Conservation (phyloP, 306 rosid species). For the Datisca glomerata region DNA sequence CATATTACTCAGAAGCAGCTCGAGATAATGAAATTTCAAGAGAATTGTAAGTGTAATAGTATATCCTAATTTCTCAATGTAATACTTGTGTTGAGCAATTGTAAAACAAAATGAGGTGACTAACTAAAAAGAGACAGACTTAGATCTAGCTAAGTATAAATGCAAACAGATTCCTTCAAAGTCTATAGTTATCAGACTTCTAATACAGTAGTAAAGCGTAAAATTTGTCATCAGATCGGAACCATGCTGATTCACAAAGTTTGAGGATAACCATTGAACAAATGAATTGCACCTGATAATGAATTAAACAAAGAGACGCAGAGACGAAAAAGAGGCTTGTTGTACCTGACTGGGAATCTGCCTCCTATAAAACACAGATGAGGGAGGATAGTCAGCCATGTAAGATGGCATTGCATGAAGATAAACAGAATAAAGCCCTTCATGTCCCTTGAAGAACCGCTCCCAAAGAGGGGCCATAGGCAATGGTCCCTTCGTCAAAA, state of each 20-base stretch:
- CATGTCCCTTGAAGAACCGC: slow-evolving; percentile 62
- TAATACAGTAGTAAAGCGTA: background rate
- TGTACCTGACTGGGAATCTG: slow-evolving; percentile 96
- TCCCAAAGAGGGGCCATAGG: slow-evolving; percentile 95
- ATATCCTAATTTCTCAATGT: too few relatives aligned
- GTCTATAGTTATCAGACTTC: background rate
- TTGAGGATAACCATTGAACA: background rate
- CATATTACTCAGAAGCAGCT: too few relatives aligned
- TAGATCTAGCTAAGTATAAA: too few relatives aligned
- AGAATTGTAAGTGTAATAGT: too few relatives aligned
- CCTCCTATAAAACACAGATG: slow-evolving; percentile 64
- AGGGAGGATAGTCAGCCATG: slow-evolving; percentile 29
- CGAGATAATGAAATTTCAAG: too few relatives aligned
- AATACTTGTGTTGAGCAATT: too few relatives aligned
- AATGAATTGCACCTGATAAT: background rate
- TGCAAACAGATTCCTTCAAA: too few relatives aligned
- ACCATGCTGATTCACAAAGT: background rate
- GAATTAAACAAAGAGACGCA: background rate
- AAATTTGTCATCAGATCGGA: background rate
- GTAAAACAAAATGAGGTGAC: too few relatives aligned
- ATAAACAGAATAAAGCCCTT: slow-evolving; percentile 56
- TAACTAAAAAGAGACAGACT: too few relatives aligned
- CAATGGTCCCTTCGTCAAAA: slow-evolving; percentile 90
- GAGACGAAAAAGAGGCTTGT: slow-evolving; percentile 8
- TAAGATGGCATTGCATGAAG: slow-evolving; percentile 79